phyloP scores from a whole-genome alignment of 2,329 filamentous ascomycete genomes.

The Periconia digitata region DNA sequence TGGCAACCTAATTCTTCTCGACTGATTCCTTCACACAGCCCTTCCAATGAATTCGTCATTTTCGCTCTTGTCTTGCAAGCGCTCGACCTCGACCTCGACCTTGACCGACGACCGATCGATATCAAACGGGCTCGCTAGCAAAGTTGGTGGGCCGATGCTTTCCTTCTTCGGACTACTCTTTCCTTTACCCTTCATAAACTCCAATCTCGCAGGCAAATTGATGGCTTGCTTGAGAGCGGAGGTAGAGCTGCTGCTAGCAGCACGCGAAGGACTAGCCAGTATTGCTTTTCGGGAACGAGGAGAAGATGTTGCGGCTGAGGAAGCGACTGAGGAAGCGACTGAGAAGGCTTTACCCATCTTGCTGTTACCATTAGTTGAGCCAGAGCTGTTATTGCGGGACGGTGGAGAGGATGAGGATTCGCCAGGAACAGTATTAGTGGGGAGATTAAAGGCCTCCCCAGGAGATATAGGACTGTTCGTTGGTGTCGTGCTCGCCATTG shows the following conservation, averaged over 20 bases:
- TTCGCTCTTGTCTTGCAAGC: background rate
- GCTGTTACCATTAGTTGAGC: background rate
- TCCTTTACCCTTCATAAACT: conserved; percentile 25
- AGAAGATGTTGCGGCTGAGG: conserved; percentile 5
- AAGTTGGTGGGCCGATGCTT: conserved; percentile 26
- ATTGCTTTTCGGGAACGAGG: conserved; percentile 3
- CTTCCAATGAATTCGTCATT: background rate
- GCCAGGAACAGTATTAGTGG: background rate
- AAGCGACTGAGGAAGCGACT: background rate
- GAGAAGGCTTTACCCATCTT: too few relatives aligned
- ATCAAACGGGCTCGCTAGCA: conserved; percentile 24
- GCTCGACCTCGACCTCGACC: background rate
- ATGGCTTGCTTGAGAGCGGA: conserved; percentile 24
- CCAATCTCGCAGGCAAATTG: conserved; percentile 16
- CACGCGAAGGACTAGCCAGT: conserved; percentile 16
- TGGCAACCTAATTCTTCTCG: too few relatives aligned
- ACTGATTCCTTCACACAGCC: too few relatives aligned
- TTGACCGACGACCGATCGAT: conserved; percentile 7
- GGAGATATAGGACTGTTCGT: conserved; percentile 20
- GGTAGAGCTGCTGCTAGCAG: conserved; percentile 25
- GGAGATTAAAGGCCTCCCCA: conserved; percentile 4
- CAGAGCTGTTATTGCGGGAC: conserved; percentile 5
- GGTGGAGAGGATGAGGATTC: conserved; percentile 1
- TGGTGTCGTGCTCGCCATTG: conserved; percentile 31
- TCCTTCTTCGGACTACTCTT: conserved; percentile 23